Evolutionary conservation across 257 asterid species (phyloP).

Genomic region (Solanum arcanum): DNA sequence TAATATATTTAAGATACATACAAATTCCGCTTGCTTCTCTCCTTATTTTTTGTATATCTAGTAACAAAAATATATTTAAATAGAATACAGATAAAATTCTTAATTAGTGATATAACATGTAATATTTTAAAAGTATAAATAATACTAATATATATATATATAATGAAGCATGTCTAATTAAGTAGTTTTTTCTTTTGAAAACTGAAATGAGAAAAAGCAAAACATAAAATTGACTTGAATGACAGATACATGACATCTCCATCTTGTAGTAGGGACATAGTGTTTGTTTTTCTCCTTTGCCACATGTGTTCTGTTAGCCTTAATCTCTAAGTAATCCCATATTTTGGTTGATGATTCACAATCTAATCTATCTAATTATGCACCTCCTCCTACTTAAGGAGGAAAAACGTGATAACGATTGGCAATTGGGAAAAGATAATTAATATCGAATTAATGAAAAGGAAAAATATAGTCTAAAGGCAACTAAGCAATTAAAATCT

Average conservation of each 20-base stretch:
- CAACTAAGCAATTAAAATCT: neutral
- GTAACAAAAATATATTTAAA: too few relatives aligned
- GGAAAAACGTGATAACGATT: neutral
- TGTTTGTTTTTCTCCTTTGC: neutral
- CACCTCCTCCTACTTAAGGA: neutral
- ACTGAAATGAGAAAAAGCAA: neutral
- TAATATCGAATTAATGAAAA: neutral
- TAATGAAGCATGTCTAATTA: too few relatives aligned
- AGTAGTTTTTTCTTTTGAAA: neutral
- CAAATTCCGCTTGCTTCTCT: fast-evolving
- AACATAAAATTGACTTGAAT: neutral
- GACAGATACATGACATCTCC: neutral
- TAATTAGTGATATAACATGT: too few relatives aligned
- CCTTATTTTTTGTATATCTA: fast-evolving
- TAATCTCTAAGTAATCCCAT: neutral
- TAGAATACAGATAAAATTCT: too few relatives aligned
- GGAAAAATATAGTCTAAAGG: neutral
- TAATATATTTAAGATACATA: too few relatives aligned
- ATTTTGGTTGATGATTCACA: neutral
- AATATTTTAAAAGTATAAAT: too few relatives aligned
- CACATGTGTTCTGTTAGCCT: neutral
- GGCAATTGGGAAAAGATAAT: neutral
- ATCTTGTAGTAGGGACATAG: neutral
- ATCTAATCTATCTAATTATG: neutral
- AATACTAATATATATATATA: too few relatives aligned